Conservation (phyloP, 306 rosid species). For the Carpinus fangiana region DNA sequence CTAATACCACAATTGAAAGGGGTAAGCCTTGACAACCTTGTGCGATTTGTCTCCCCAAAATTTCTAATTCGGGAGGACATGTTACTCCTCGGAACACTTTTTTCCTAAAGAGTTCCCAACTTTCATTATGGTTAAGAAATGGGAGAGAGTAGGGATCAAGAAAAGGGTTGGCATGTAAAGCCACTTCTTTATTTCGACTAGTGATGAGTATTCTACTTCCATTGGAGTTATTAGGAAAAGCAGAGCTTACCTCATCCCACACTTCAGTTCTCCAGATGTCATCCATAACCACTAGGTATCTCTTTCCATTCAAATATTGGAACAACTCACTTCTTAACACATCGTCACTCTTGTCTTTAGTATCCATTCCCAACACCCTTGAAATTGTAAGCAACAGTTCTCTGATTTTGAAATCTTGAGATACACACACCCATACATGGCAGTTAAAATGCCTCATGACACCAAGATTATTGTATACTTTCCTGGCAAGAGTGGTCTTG, state of each 20-base stretch:
- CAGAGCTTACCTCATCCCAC: slow-evolving; percentile 16
- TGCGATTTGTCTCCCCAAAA: neutral
- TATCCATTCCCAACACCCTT: neutral
- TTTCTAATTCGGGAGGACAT: neutral
- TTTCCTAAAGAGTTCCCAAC: slow-evolving; percentile 34
- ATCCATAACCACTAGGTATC: slow-evolving; percentile 9
- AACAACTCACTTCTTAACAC: neutral
- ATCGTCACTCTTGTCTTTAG: neutral
- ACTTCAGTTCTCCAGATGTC: slow-evolving; percentile 22
- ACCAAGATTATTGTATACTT: neutral
- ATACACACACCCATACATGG: slow-evolving; percentile 14
- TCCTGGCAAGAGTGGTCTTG: neutral
- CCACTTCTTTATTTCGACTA: slow-evolving; percentile 28
- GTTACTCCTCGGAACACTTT: neutral
- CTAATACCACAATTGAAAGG: slow-evolving; percentile 1
- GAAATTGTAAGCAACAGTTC: neutral
- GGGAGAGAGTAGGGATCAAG: neutral
- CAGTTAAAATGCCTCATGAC: neutral
- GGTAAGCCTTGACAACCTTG: neutral
- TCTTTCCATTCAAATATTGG: neutral
- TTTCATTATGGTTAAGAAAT: slow-evolving; percentile 19
- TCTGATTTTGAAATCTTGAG: neutral
- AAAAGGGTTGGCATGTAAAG: neutral
- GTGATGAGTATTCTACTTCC: slow-evolving; percentile 35
- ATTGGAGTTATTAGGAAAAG: slow-evolving; percentile 5